Evolutionary conservation across 805 yeast species (phyloP).

Genomic region (Cyberlindnera mycetangii): DNA sequence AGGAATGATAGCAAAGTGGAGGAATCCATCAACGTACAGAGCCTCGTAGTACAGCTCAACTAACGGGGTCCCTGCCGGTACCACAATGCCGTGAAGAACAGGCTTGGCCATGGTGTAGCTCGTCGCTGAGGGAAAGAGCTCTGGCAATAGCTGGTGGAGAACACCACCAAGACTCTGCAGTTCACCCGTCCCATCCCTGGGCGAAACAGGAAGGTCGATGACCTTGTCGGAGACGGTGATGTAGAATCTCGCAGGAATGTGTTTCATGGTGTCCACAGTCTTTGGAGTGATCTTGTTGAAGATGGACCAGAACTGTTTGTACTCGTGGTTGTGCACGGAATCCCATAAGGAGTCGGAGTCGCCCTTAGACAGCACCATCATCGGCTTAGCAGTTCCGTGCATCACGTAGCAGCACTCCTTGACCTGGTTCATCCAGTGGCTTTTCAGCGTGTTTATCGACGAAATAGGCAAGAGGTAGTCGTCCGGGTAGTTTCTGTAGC

Average conservation of each 20-base stretch:
- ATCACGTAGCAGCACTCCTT: slow-evolving; percentile 79
- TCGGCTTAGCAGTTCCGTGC: slow-evolving; percentile 72
- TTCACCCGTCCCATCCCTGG: slow-evolving; percentile 3
- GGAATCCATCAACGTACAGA: slow-evolving; percentile 60
- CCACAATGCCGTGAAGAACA: slow-evolving; percentile 51
- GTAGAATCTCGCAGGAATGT: slow-evolving; percentile 49
- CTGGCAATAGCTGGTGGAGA: slow-evolving; percentile 42
- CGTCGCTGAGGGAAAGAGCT: slow-evolving; percentile 40
- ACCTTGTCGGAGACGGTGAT: slow-evolving; percentile 37
- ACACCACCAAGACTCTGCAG: slow-evolving; percentile 35
- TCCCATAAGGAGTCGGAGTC: slow-evolving; percentile 60
- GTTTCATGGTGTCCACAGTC: slow-evolving; percentile 23
- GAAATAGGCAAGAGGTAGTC: slow-evolving; percentile 41
- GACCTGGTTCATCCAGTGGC: slow-evolving; percentile 70
- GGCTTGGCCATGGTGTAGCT: slow-evolving; percentile 40
- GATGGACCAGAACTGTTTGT: slow-evolving; percentile 21
- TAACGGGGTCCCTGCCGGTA: slow-evolving; percentile 45
- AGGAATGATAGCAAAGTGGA: slow-evolving; percentile 51
- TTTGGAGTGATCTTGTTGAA: slow-evolving; percentile 26
- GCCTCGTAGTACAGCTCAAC: slow-evolving; percentile 43
- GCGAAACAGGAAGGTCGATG: slow-evolving; percentile 33
- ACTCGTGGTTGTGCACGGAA: slow-evolving; percentile 40
- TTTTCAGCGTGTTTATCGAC: slow-evolving; percentile 35
- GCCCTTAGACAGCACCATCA: slow-evolving; percentile 71
- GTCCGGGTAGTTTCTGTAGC: slow-evolving; percentile 41